A percentile compares a stretch with the other conserved stretches of the same genome.
phyloP scores from a whole-genome alignment of 441 rosid genomes.

The Jatropha multifida region DNA sequence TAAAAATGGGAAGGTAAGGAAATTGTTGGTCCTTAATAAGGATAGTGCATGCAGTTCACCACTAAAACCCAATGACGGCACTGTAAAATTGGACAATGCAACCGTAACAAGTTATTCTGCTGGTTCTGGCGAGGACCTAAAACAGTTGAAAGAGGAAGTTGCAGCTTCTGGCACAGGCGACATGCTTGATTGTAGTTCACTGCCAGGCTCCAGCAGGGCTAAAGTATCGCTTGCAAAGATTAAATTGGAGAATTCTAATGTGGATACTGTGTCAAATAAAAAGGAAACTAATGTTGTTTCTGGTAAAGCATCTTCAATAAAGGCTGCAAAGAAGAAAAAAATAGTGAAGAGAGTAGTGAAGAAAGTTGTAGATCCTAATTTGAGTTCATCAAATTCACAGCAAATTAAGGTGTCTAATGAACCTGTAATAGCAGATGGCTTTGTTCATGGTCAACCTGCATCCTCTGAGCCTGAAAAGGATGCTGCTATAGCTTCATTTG shows the following conservation, averaged over 20 bases:
- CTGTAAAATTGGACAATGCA: constrained; percentile 28
- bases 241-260: constrained; percentile 28
- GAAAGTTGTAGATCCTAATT: constrained; percentile 32
- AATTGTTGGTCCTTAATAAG: constrained; percentile 33
- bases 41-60: constrained; percentile 30
- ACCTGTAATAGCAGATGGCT: constrained; percentile 26
- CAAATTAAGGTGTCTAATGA: constrained; percentile 23
- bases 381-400: constrained; percentile 29
- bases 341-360: constrained; percentile 45
- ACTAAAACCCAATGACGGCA: constrained; percentile 29
- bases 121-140: constrained; percentile 36
- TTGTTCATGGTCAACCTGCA: constrained; percentile 22
- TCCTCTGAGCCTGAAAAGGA: constrained; percentile 32
- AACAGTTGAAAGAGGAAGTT: constrained; percentile 35
- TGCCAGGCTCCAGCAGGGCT: constrained; percentile 31
- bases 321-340: constrained; percentile 60
- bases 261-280: constrained; percentile 32
- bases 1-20: constrained; percentile 55
- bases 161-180: constrained; percentile 27
- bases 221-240: constrained; percentile 25
- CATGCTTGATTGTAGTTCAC: constrained; percentile 25
- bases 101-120: constrained; percentile 29
- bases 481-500: constrained; percentile 27
- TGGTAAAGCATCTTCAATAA: constrained; percentile 34
- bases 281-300: constrained; percentile 34